A percentile compares a stretch with the other conserved stretches of the same genome.
Conservation (phyloP, 2,329 filamentous ascomycete genomes). For the Elsinoe australis region DNA sequence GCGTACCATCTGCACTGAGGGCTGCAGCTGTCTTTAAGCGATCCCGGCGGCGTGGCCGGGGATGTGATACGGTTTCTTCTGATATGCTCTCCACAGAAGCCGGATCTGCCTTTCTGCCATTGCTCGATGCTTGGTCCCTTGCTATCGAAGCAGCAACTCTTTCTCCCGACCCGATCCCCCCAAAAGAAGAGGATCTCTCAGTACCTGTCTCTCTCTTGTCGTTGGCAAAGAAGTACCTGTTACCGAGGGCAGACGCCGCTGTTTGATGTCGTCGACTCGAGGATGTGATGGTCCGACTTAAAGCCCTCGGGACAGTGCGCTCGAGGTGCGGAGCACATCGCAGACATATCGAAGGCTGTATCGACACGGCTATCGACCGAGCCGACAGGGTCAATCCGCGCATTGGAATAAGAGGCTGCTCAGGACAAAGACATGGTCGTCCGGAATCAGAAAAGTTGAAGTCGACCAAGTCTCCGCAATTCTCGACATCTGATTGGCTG, state of each 20-base stretch:
- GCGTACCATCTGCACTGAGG: conserved; percentile 18
- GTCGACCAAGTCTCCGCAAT: conserved; percentile 8
- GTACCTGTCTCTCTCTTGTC: conserved; percentile 19
- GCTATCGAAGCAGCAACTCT: too few species aligned
- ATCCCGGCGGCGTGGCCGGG: conserved; percentile 30
- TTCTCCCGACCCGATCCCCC: too few species aligned
- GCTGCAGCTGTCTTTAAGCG: conserved; percentile 27
- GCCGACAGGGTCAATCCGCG: conserved; percentile 12
- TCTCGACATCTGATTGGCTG: conserved; percentile 12
- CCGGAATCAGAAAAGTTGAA: conserved; percentile 9
- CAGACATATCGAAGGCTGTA: conserved; percentile 23
- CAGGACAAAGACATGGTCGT: background rate
- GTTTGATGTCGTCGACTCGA: conserved; percentile 20
- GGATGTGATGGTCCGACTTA: conserved; percentile 23
- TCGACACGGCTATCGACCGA: background rate
- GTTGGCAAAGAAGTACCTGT: conserved; percentile 32
- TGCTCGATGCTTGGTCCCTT: too few species aligned
- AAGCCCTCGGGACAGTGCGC: conserved; percentile 20
- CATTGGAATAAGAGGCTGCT: background rate
- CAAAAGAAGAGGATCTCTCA: too few species aligned
- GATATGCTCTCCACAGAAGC: too few species aligned
- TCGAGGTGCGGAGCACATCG: conserved; percentile 26
- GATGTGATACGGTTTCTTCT: conserved; percentile 22
- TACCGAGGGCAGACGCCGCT: conserved; percentile 24
- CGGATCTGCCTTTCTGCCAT: too few species aligned